Conservation (phyloP, 1,284 basidiomycete species). For the Ceratobasidium sp. region DNA sequence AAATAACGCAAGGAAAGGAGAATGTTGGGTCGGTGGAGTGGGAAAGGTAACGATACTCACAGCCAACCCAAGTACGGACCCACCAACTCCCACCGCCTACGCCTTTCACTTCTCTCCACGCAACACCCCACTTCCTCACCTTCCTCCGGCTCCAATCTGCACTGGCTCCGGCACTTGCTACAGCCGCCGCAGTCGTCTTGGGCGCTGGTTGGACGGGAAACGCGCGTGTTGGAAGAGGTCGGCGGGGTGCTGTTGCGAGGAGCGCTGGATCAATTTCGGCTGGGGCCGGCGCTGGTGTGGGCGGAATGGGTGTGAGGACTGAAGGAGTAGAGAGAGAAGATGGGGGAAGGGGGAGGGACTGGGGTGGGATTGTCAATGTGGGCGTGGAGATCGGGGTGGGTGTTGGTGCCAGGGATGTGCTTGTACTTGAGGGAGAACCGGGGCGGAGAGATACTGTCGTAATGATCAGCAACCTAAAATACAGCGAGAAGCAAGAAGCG, state of each 20-base stretch:
- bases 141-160: slow-evolving; percentile 14
- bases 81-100: slow-evolving; percentile 40
- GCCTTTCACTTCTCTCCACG: slow-evolving; percentile 24
- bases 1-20: too few relatives aligned
- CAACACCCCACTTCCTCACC: slow-evolving; percentile 17
- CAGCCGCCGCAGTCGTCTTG: slow-evolving; percentile 4
- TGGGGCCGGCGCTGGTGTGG: slow-evolving; percentile 8
- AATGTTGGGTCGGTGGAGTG: background rate
- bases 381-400: slow-evolving; percentile 32
- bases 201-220: slow-evolving; percentile 39
- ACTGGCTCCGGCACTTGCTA: background rate
- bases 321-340: background rate
- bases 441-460: slow-evolving; percentile 26
- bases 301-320: background rate
- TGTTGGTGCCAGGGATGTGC: slow-evolving; percentile 29
- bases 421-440: slow-evolving; percentile 32
- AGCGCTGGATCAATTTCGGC: slow-evolving; percentile 35
- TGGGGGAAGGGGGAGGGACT: background rate
- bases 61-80: slow-evolving; percentile 37
- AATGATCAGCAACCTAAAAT: background rate
- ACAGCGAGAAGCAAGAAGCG: background rate
- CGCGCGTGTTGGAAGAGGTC: slow-evolving; percentile 37
- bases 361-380: slow-evolving; percentile 4
- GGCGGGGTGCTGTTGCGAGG: slow-evolving; percentile 30
- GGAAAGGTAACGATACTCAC: background rate